A percentile compares a stretch with the other conserved stretches of the same genome.
Evolutionary conservation across 2,329 filamentous ascomycete species (phyloP).

Genomic region (Colletotrichum sp.): DNA sequence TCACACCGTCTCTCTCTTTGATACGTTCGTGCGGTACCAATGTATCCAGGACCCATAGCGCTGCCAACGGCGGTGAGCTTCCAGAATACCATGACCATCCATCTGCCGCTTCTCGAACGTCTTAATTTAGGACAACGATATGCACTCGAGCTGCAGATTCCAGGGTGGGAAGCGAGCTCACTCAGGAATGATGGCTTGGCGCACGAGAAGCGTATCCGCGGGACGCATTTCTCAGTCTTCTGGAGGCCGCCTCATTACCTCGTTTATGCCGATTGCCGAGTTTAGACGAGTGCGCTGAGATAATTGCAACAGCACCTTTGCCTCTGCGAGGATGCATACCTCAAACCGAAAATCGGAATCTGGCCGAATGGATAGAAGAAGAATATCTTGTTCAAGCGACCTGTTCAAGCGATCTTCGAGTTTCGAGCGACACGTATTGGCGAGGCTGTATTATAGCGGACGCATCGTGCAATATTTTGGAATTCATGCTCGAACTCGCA

Average conservation of each 20-base stretch:
- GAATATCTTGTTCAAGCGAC: not conserved
- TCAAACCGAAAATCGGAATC: not conserved
- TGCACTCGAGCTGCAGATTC: not conserved
- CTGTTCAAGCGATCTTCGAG: not conserved
- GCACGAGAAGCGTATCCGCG: not conserved
- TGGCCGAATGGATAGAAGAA: not conserved
- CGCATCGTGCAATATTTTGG: not conserved
- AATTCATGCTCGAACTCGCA: not conserved
- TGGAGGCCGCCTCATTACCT: not conserved
- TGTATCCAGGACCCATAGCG: not conserved
- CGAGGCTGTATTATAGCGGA: not conserved
- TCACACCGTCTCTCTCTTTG: not conserved
- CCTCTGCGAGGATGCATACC: not conserved
- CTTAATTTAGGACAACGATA: conserved; percentile 3
- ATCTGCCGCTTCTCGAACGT: conserved; percentile 18
- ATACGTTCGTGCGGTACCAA: not conserved
- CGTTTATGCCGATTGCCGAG: not conserved
- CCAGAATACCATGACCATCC: conserved; percentile 3
- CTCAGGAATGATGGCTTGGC: not conserved
- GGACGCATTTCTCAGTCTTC: not conserved
- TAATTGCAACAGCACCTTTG: not conserved
- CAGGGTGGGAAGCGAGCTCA: not conserved
- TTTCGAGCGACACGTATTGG: not conserved
- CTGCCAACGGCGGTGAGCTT: conserved; percentile 14
- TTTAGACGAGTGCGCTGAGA: not conserved